Conservation (phyloP, 129 eudicot genomes). For the Flaveria linearis region DNA sequence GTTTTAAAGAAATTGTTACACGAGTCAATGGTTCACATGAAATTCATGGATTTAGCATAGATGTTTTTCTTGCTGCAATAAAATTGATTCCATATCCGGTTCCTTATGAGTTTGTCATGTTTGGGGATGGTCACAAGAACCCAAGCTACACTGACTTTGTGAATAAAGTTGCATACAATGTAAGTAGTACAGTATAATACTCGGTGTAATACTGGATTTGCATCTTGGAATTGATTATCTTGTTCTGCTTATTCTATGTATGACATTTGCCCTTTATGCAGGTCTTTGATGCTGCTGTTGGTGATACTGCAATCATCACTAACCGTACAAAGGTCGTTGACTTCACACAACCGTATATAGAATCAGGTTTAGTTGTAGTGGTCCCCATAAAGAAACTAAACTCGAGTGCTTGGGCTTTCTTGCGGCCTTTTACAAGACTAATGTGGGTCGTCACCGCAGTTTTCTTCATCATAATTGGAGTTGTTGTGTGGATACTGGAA, state of each 20-base stretch:
- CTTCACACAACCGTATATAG: conserved; percentile 88
- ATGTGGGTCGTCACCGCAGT: conserved; percentile 80
- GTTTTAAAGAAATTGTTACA: conserved; percentile 54
- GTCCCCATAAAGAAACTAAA: conserved; percentile 62
- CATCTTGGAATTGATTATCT: too few relatives aligned
- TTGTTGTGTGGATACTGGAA: conserved; percentile 83
- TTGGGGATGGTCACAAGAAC: conserved; percentile 63
- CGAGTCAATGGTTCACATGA: conserved; percentile 32
- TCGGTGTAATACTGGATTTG: background rate
- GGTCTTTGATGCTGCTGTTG: conserved; percentile 90
- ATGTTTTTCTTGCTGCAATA: conserved; percentile 68
- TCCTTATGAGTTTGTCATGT: conserved; percentile 57
- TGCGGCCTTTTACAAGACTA: conserved; percentile 65
- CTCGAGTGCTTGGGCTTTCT: conserved; percentile 84
- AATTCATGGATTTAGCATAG: conserved; percentile 62
- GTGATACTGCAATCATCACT: conserved; percentile 82
- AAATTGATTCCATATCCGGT: conserved; percentile 57
- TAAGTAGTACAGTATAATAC: conserved; percentile 46
- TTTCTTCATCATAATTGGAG: conserved; percentile 66
- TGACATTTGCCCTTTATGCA: conserved; percentile 23
- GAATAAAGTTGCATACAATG: conserved; percentile 45
- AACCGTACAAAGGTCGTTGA: conserved; percentile 77
- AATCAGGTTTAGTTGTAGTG: conserved; percentile 84
- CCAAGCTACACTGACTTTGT: conserved; percentile 61
- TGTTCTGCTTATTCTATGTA: background rate